Evolutionary conservation across 164 flowering plant species (phyloP), one percentile per base, ranked within the genome.

Genomic region (Tinospora cordifolia): DNA sequence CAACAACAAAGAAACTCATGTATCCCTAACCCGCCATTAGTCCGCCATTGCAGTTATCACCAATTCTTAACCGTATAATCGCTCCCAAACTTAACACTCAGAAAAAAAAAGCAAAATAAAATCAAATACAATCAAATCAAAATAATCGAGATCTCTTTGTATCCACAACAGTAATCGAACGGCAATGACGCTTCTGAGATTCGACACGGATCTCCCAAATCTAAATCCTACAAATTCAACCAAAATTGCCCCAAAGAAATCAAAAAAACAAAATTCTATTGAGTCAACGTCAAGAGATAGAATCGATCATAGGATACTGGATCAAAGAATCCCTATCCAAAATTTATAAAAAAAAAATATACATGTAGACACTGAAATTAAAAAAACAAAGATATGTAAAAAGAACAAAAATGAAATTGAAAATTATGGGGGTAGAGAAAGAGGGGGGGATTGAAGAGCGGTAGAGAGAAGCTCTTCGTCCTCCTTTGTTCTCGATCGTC

Each of bases 391-490:
- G 3, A 62, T 3, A 22, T n/a, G n/a, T n/a, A 24, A 6, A 22
- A 62, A 62, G 30, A 62, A 62, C 15, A 7, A 26, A 22, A 62
- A 62, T 0, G 15, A 62, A 62, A 12, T 25, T 62, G 26, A 21
- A 62, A 22, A 62, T 17, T 62, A 22, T 14, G 64, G 30, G 6
- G 15, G 30, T 30, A 2, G 25, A 40, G 21, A 59, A 69, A 65
- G 44, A 66, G 54, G 62, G 72, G 62, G 69, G 65, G 34, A 46
- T 36, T 38, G 30, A 64, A 59, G 68, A 60, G 44, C 57, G 15
- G 69, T 21, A 64, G 36, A 63, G 44, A 24, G 72, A 59, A 72
- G 72, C 62, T 39, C 66, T 38, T 49, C 25, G 4, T 30, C 36
- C 36, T 30, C 65, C 10, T 39, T n/a, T 66, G 14, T 15, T 47